These are phyloP conservation scores for Pythium monospermum DNA, from an alignment of 352 stramenopile genomes.

Conservation along the genomic window DNA sequence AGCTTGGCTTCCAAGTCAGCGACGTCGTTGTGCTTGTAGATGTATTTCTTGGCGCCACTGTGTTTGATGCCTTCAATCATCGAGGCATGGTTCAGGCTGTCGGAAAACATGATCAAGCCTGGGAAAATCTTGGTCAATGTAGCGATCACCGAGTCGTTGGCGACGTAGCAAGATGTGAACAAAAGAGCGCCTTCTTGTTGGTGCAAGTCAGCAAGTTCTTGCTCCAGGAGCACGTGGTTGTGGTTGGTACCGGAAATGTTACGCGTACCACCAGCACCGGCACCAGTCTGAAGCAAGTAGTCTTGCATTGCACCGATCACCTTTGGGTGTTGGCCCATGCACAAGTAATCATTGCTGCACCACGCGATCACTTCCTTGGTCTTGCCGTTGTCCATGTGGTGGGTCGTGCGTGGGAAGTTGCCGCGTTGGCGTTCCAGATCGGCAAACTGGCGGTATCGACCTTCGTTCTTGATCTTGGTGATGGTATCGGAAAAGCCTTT, in stretches of 20 bases:
- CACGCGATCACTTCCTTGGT: constrained; percentile 86
- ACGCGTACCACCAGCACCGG: constrained; percentile 78
- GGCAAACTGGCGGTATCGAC: constrained; percentile 83
- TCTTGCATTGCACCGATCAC: constrained; percentile 82
- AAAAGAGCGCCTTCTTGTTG: constrained; percentile 80
- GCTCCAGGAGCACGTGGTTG: constrained; percentile 86
- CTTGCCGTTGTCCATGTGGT: constrained; percentile 57
- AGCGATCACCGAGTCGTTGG: constrained; percentile 86
- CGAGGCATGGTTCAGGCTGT: constrained; percentile 89
- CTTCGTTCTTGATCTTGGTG: constrained; percentile 78
- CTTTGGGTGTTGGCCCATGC: constrained; percentile 88
- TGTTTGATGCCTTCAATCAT: constrained; percentile 87
- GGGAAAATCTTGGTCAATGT: constrained; percentile 90
- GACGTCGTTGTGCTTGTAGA: constrained; percentile 87
- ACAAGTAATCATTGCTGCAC: constrained; percentile 90
- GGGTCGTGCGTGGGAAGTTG: constrained; percentile 74
- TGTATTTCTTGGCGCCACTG: constrained; percentile 71
- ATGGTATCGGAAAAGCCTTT: constrained; percentile 73
- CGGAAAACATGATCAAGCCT: constrained; percentile 85
- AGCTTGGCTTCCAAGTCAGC: constrained; percentile 77
- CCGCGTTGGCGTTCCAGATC: constrained; percentile 85
- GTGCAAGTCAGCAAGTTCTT: constrained; percentile 82
- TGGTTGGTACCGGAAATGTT: constrained; percentile 91
- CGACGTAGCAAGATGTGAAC: constrained; percentile 89
- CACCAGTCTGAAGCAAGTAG: constrained; percentile 74